Base-by-base conservation (phyloP, 139 green algal genomes). In the Dunaliella primolecta region DNA sequence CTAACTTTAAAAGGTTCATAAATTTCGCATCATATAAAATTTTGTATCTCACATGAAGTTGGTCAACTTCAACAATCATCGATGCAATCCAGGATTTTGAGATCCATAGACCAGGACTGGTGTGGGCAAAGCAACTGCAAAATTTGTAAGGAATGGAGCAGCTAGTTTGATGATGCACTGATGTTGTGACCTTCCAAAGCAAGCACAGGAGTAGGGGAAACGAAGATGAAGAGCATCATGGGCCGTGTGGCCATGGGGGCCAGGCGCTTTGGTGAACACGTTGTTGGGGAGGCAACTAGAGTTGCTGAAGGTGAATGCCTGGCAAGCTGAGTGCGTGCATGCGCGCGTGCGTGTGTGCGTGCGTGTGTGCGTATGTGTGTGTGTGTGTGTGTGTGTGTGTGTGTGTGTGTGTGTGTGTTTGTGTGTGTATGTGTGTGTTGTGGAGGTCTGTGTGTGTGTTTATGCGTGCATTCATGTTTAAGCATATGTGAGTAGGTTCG, bases 141-240 rank as follows among this genome's bases (percentile, higher is more conserved):
- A n/a, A n/a, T n/a, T n/a, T n/a, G n/a, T n/a, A n/a, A n/a, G n/a
- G n/a, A n/a, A n/a, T n/a, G n/a, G n/a, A n/a, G n/a, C n/a, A n/a
- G n/a, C n/a, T n/a, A n/a, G n/a, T n/a, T n/a, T n/a, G n/a, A n/a
- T n/a, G n/a, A n/a, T n/a, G n/a, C n/a, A n/a, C n/a, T n/a, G n/a
- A n/a, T n/a, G n/a, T n/a, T n/a, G n/a, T n/a, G n/a, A n/a, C n/a
- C n/a, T n/a, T n/a, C n/a, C n/a, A n/a, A n/a, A n/a, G n/a, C n/a
- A n/a, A n/a, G n/a, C n/a, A n/a, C n/a, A n/a, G n/a, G n/a, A n/a
- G n/a, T n/a, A n/a, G n/a, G n/a, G n/a, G n/a, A n/a, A n/a, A n/a
- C n/a, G n/a, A 64, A 64, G 7, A 80, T 80, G 75, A 80, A 80
- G 75, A 80, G 75, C n/a, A 80, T 80, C 29, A 29, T 80, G 29